These are phyloP conservation scores for Ceratocystis lukuohia DNA, from an alignment of 2,329 filamentous ascomycete species.

Conservation along the genomic window DNA sequence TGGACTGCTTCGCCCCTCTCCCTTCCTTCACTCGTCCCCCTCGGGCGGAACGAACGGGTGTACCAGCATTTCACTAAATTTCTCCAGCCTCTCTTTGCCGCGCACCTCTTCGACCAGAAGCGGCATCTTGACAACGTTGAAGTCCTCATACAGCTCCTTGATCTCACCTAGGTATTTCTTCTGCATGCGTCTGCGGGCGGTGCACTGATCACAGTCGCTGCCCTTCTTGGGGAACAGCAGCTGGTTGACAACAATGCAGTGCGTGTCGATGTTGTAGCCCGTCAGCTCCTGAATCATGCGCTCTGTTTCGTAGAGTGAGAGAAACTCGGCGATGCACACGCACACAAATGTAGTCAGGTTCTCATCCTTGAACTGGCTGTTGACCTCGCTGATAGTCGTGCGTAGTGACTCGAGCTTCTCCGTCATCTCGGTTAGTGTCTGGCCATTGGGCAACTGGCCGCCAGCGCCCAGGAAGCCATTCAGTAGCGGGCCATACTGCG, in stretches of 20 bases:
- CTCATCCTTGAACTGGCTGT: slow-evolving; percentile 95
- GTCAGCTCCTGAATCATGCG: slow-evolving; percentile 98
- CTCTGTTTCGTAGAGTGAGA: slow-evolving; percentile 95
- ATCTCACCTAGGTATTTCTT: slow-evolving; percentile 99
- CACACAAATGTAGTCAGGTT: slow-evolving; percentile 94
- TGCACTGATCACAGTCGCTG: slow-evolving; percentile 88
- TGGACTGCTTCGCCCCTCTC: background rate
- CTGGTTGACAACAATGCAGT: slow-evolving; percentile 97
- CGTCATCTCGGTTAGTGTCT: slow-evolving; percentile 82
- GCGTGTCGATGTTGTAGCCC: slow-evolving; percentile 87
- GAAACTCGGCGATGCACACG: slow-evolving; percentile 94
- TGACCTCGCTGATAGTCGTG: slow-evolving; percentile 88
- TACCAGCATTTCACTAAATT: slow-evolving; percentile 75
- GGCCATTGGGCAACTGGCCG: slow-evolving; percentile 68
- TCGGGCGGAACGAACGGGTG: slow-evolving; percentile 58
- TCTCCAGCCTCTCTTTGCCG: slow-evolving; percentile 86
- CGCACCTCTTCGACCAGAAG: slow-evolving; percentile 88
- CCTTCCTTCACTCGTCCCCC: slow-evolving; percentile 19
- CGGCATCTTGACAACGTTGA: slow-evolving; percentile 98
- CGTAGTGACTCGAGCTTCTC: slow-evolving; percentile 88
- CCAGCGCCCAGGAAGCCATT: slow-evolving; percentile 81
- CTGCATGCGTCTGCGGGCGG: slow-evolving; percentile 91
- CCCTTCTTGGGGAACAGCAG: slow-evolving; percentile 79
- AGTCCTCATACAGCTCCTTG: slow-evolving; percentile 87
- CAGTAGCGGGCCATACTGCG: slow-evolving; percentile 89